Evolutionary conservation across 805 yeast species (phyloP).

Genomic region (Monosporozyma aerobia): DNA sequence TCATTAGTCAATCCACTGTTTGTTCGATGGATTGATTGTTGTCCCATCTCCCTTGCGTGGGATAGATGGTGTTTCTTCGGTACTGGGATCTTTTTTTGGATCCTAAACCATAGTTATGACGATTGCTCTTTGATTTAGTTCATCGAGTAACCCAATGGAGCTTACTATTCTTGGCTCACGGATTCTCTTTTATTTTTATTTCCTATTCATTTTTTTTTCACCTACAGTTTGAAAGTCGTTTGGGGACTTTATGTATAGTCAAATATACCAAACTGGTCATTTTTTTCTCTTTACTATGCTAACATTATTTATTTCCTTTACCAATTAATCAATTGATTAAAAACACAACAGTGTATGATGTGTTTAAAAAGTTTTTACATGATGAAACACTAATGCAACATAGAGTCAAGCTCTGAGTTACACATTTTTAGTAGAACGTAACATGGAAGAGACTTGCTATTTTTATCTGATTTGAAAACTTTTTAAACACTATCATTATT

Average conservation of each 20-base stretch:
- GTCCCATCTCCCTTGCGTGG: slow-evolving; percentile 1
- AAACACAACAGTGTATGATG: background rate
- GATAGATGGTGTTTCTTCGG: slow-evolving; percentile 39
- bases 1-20: slow-evolving; percentile 20
- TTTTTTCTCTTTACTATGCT: background rate
- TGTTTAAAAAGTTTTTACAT: slow-evolving; percentile 22
- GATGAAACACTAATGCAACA: slow-evolving; percentile 76
- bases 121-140: slow-evolving; percentile 36
- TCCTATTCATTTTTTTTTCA: slow-evolving; percentile 15
- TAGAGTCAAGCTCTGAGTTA: slow-evolving; percentile 87
- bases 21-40: background rate
- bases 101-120: slow-evolving; percentile 71
- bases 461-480: slow-evolving; percentile 17
- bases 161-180: slow-evolving; percentile 64
- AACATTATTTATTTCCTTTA: background rate
- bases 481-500: background rate
- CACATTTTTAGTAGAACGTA: slow-evolving; percentile 5
- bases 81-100: slow-evolving; percentile 41
- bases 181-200: slow-evolving; percentile 31
- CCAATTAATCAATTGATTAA: background rate
- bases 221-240: slow-evolving; percentile 25
- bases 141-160: slow-evolving; percentile 66
- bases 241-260: slow-evolving; percentile 46
- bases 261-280: slow-evolving; percentile 48
- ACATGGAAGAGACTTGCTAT: slow-evolving; percentile 63